phyloP scores from a whole-genome alignment of 2,329 filamentous ascomycete genomes.

The Sphaerulina vaccinii region DNA sequence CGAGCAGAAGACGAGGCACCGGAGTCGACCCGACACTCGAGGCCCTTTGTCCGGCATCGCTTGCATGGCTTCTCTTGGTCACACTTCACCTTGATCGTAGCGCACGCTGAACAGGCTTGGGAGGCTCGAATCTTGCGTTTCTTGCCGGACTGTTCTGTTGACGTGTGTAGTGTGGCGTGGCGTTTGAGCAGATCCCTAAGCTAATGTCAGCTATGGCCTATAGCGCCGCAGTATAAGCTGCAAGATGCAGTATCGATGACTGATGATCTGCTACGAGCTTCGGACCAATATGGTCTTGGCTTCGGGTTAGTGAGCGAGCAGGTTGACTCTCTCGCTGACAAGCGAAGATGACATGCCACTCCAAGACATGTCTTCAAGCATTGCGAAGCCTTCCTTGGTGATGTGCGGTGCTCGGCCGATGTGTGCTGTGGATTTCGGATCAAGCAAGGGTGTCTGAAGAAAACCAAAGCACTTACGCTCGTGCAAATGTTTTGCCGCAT shows the following conservation, averaged over 20 bases:
- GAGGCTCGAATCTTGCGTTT: conserved; percentile 26
- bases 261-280: neutral
- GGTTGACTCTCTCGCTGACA: too few relatives aligned
- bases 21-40: conserved; percentile 23
- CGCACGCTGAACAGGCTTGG: conserved; percentile 25
- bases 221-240: neutral
- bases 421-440: neutral
- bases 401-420: conserved; percentile 8
- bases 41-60: conserved; percentile 21
- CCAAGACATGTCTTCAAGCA: too few relatives aligned
- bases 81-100: conserved; percentile 26
- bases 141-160: conserved; percentile 23
- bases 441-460: neutral
- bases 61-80: conserved; percentile 28
- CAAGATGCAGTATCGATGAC: too few relatives aligned
- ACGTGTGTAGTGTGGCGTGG: conserved; percentile 22
- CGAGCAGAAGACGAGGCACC: conserved; percentile 1
- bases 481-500: conserved; percentile 25
- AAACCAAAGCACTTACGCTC: conserved; percentile 23
- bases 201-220: neutral
- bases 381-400: too few relatives aligned
- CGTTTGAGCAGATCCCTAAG: conserved; percentile 24
- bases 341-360: too few relatives aligned
- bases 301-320: neutral
- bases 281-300: neutral